A percentile compares a stretch with the other conserved stretches of the same genome.
These are phyloP conservation scores for Saccharomycopsis sp. DNA, from an alignment of 805 yeast genomes.

Conservation along the genomic window DNA sequence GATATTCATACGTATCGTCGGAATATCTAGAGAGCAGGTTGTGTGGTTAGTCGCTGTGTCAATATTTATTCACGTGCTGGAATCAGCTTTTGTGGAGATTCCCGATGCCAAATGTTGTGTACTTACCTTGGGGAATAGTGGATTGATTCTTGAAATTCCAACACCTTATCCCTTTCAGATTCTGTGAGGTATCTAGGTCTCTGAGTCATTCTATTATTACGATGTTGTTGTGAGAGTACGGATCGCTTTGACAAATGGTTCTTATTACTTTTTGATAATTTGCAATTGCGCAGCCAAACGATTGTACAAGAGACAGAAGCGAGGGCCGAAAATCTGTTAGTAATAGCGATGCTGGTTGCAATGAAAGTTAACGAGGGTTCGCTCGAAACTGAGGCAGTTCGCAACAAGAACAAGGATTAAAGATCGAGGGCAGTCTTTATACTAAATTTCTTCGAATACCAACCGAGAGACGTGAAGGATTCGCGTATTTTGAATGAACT, in stretches of 20 bases:
- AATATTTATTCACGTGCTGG: background rate
- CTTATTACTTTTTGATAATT: too few species aligned
- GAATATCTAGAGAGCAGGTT: slow-evolving; percentile 66
- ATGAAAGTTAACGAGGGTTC: too few species aligned
- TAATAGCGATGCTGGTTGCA: too few species aligned
- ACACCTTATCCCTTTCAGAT: slow-evolving; percentile 75
- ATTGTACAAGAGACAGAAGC: background rate
- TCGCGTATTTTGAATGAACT: too few species aligned
- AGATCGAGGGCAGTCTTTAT: background rate
- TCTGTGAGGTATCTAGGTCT: slow-evolving; percentile 59
- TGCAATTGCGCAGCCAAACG: too few species aligned
- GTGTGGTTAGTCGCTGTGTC: background rate
- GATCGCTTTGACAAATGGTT: too few species aligned
- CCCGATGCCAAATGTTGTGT: too few species aligned
- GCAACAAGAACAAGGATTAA: background rate
- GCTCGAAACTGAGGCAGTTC: too few species aligned
- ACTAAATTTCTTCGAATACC: background rate
- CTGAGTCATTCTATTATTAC: background rate
- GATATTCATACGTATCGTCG: slow-evolving; percentile 85
- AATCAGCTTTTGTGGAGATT: background rate
- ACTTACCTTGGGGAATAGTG: slow-evolving; percentile 77
- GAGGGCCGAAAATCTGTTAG: too few species aligned
- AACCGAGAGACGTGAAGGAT: background rate
- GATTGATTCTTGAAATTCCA: slow-evolving; percentile 88
- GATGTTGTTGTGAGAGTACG: too few species aligned